These are phyloP conservation scores for Phytophthora melonis DNA, from an alignment of 352 stramenopile species.

Conservation along the genomic window DNA sequence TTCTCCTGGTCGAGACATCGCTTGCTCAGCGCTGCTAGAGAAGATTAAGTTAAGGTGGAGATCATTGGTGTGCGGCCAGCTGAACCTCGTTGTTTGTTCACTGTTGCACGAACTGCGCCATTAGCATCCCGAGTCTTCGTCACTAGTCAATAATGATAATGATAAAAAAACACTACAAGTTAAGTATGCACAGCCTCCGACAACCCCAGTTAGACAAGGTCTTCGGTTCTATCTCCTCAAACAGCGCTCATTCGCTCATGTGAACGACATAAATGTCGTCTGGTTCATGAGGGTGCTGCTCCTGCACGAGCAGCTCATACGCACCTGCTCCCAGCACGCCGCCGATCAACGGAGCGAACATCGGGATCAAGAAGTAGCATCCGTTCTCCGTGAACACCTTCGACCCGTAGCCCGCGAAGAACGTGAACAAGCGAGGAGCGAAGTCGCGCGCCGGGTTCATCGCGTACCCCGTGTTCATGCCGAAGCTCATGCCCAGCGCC, in stretches of 20 bases:
- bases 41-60: too few relatives aligned
- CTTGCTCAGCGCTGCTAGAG: not conserved
- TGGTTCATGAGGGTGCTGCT: slow-evolving; percentile 54
- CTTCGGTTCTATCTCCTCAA: too few relatives aligned
- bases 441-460: slow-evolving; percentile 66
- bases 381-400: slow-evolving; percentile 61
- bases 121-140: too few relatives aligned
- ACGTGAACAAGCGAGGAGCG: slow-evolving; percentile 50
- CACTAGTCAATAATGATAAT: too few relatives aligned
- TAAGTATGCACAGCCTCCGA: too few relatives aligned
- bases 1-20: not conserved
- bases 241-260: not conserved
- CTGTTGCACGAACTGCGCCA: too few relatives aligned
- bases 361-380: slow-evolving; percentile 73
- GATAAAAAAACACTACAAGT: too few relatives aligned
- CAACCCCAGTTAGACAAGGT: too few relatives aligned
- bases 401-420: slow-evolving; percentile 60
- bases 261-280: not conserved
- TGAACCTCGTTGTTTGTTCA: too few relatives aligned
- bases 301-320: slow-evolving; percentile 64
- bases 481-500: slow-evolving; percentile 70
- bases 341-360: slow-evolving; percentile 59
- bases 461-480: slow-evolving; percentile 53
- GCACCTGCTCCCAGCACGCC: slow-evolving; percentile 49
- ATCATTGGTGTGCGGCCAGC: too few relatives aligned